phyloP scores from a whole-genome alignment of 2,329 filamentous ascomycete genomes.

The Corinectria fuckeliana region DNA sequence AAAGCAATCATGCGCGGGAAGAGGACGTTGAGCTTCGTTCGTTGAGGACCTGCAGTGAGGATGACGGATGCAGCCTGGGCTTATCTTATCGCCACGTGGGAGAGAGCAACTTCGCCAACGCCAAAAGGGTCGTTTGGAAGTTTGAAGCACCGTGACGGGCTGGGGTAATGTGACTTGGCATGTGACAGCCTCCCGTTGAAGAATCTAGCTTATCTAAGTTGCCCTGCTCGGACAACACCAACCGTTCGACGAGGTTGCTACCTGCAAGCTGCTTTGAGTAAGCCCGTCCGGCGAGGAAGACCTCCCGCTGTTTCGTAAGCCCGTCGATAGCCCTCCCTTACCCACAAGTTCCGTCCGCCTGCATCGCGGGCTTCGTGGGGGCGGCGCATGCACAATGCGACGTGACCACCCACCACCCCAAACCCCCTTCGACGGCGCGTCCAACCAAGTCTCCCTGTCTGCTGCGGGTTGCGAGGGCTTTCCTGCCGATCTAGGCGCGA shows the following conservation, averaged over 20 bases:
- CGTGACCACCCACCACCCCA: background rate
- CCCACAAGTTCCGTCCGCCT: background rate
- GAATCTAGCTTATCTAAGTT: background rate
- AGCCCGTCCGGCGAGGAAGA: conserved; percentile 1
- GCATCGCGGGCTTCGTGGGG: conserved; percentile 8
- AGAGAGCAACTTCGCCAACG: background rate
- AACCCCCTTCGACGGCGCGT: background rate
- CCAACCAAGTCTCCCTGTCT: background rate
- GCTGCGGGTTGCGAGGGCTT: conserved; percentile 1
- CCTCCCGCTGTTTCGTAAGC: background rate
- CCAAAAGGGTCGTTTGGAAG: too few relatives aligned
- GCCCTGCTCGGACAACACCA: background rate
- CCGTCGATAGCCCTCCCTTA: background rate
- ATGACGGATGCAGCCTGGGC: conserved; percentile 33
- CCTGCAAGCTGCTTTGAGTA: conserved; percentile 4
- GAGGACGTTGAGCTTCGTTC: conserved; percentile 15
- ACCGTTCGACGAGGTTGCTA: background rate
- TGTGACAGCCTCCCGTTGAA: conserved; percentile 25
- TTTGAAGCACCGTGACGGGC: background rate
- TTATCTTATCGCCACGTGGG: conserved; percentile 45
- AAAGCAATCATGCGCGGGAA: background rate
- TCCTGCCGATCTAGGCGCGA: conserved; percentile 6
- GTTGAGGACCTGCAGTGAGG: conserved; percentile 24
- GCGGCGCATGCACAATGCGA: conserved; percentile 3
- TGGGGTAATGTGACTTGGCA: conserved; percentile 28